Conservation (phyloP, 176 grass and related monocot species). For the Thinopyrum elongatum region DNA sequence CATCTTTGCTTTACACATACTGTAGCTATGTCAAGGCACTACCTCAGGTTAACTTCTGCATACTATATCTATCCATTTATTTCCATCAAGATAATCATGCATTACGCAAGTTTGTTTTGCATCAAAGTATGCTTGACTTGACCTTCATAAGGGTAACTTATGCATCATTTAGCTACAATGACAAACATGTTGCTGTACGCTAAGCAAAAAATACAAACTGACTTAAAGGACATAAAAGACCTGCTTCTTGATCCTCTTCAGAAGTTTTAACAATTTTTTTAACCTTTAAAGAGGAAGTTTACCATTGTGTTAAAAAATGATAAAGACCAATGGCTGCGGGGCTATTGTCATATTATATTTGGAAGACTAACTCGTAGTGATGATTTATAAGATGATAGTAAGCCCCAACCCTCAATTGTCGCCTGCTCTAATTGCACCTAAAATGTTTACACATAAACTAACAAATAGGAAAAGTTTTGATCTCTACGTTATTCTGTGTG, state of each 20-base stretch:
- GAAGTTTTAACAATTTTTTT: no score
- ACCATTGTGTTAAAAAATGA: neutral
- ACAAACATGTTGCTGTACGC: no score
- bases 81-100: neutral
- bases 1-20: no score
- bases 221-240: no score
- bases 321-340: neutral
- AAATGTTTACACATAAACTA: neutral
- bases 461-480: neutral
- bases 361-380: neutral
- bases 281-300: no score
- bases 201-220: no score
- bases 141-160: no score
- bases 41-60: constrained; percentile 60
- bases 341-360: neutral
- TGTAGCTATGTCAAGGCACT: no score
- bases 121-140: no score
- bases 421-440: neutral
- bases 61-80: constrained; percentile 22
- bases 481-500: neutral
- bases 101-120: no score
- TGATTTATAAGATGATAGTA: neutral
- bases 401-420: neutral
- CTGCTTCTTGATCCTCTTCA: no score
- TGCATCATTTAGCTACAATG: no score